Base-by-base conservation (phyloP, 2,329 filamentous ascomycete species). In the Lasiodiplodia citricola region DNA sequence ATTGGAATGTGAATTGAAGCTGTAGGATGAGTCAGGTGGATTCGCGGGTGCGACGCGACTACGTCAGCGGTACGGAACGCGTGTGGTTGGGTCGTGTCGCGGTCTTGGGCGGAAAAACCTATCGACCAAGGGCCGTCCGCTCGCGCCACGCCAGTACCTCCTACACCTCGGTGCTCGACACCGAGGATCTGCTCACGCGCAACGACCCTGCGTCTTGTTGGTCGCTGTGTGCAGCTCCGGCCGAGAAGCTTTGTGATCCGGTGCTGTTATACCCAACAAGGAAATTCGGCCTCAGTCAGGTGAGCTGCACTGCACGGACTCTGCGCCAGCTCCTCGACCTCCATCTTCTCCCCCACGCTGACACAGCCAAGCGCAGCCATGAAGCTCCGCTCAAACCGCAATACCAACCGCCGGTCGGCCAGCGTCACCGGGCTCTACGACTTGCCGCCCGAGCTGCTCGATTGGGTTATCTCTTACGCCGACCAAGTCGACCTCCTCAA, bases 371-470 rank as follows among this genome's bases (percentile, higher is more conserved):
- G 41, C 25, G 13, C 64, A 25, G 10, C 18, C 44, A 67, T 67
- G 54, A 58, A 37, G 31, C 65, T 50, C 23, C 54, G n/a, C 14
- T 51, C 41, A 7, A 55, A 13, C 16, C 54, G 54, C 14, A 21
- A 18, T 21, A n/a, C 5, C 38, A 2, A 21, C 21, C 5, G 21
- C 11, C 54, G 10, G 7, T 6, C 52, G 1, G 28, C 18, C 50
- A 21, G 44, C 38, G 16, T 31, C 41, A 31, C 54, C 1, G 55
- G 47, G 35, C 50, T 68, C 25, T 28, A 50, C 10, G 66, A 68
- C 35, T 37, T 68, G 13, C 66, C 66, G 25, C 66, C 50, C 10
- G 66, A 68, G 37, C 47, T 68, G 37, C 56, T 68, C 50, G 50
- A 60, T 25, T 68, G 55, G 41, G 50, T 68, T 21, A 21, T 68